A percentile compares a stretch with the other conserved stretches of the same genome.
Conservation (phyloP, 306 rosid species). For the Begonia peltatifolia region DNA sequence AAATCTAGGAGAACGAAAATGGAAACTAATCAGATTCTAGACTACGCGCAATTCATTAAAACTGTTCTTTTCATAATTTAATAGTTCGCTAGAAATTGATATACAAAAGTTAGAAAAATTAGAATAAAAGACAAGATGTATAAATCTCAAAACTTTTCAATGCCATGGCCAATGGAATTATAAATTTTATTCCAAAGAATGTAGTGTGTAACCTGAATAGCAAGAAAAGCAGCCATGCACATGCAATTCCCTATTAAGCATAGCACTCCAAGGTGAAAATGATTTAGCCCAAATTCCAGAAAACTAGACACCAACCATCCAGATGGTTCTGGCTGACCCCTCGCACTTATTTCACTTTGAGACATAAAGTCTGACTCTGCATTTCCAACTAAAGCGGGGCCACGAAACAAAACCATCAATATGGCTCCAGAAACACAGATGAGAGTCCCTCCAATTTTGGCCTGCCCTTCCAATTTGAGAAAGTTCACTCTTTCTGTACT, state of each 20-base stretch:
- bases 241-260: conserved; percentile 88
- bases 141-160: too few relatives aligned
- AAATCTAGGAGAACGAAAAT: too few relatives aligned
- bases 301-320: conserved; percentile 62
- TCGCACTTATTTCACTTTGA: conserved; percentile 54
- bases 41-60: too few relatives aligned
- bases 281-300: conserved; percentile 36
- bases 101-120: too few relatives aligned
- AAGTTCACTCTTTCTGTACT: conserved; percentile 89
- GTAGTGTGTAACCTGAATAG: conserved; percentile 53
- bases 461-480: conserved; percentile 59
- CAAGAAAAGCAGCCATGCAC: conserved; percentile 87
- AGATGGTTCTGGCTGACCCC: conserved; percentile 76
- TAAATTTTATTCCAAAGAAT: not conserved
- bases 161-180: not conserved
- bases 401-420: conserved; percentile 73
- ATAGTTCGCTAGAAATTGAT: too few relatives aligned
- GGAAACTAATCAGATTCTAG: too few relatives aligned
- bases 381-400: conserved; percentile 51
- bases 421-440: conserved; percentile 80
- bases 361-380: conserved; percentile 17
- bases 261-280: conserved; percentile 71
- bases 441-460: conserved; percentile 73
- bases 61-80: too few relatives aligned
- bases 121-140: too few relatives aligned